Percentiles rank a stretch among this genome's conserved stretches.
Evolutionary conservation across 176 grass and related monocot species (phyloP).

Genomic region (Musa troglodytarum): DNA sequence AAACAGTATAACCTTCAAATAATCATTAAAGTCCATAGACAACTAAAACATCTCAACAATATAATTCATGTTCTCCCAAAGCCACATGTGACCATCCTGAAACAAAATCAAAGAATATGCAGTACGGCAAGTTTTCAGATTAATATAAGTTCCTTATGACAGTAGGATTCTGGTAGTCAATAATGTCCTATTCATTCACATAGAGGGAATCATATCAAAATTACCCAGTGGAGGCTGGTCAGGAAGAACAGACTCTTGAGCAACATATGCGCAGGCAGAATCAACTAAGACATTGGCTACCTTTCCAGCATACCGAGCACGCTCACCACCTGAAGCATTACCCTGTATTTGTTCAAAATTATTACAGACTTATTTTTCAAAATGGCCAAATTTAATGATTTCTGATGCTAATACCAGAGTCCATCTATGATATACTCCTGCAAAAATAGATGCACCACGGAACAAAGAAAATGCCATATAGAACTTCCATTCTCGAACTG

Average conservation of each 20-base stretch:
- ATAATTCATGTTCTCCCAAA: too few species aligned
- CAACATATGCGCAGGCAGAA: slow-evolving; percentile 63
- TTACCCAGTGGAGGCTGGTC: slow-evolving; percentile 49
- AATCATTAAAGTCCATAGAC: too few species aligned
- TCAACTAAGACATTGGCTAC: slow-evolving; percentile 52
- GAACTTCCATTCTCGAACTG: slow-evolving; percentile 81
- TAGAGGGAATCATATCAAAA: slow-evolving; percentile 16
- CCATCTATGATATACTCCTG: slow-evolving; percentile 96
- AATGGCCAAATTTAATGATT: not conserved
- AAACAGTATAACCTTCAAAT: too few species aligned
- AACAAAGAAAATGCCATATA: slow-evolving; percentile 87
- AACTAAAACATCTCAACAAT: too few species aligned
- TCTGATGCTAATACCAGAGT: slow-evolving; percentile 51
- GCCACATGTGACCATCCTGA: not conserved
- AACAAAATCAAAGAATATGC: not conserved
- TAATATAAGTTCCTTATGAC: not conserved
- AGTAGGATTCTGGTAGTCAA: not conserved
- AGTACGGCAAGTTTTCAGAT: not conserved
- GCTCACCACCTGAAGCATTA: slow-evolving; percentile 94
- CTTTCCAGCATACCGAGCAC: slow-evolving; percentile 59
- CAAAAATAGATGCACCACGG: slow-evolving; percentile 77
- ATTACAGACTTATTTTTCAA: slow-evolving; percentile 11
- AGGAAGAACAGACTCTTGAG: slow-evolving; percentile 46
- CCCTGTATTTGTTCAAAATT: slow-evolving; percentile 49
- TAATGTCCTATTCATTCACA: not conserved